Conservation (phyloP, 2,329 filamentous ascomycete species). For the Aspergillus thermomutatus region DNA sequence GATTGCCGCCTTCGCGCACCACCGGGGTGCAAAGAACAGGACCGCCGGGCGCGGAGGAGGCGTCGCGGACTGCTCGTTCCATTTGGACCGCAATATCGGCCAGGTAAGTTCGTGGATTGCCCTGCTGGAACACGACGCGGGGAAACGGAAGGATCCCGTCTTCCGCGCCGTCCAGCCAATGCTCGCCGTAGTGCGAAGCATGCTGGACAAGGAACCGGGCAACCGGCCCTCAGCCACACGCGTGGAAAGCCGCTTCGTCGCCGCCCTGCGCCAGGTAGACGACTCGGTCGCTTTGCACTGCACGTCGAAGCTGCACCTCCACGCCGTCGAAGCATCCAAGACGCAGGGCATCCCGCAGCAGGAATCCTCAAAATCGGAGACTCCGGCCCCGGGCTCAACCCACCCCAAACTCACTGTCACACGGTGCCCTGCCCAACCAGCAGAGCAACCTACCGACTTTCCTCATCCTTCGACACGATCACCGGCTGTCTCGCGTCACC, state of each 20-base stretch:
- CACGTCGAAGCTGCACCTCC: conserved; percentile 8
- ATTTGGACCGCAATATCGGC: conserved; percentile 49
- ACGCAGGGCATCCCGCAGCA: background rate
- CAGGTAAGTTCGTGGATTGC: conserved; percentile 58
- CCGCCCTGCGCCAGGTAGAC: conserved; percentile 8
- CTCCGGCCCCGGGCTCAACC: background rate
- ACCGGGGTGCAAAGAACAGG: conserved; percentile 53
- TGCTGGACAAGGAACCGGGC: conserved; percentile 34
- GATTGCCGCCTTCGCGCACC: conserved; percentile 53
- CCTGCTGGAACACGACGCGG: conserved; percentile 47
- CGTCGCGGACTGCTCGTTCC: conserved; percentile 56
- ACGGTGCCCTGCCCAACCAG: background rate
- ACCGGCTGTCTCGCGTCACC: background rate
- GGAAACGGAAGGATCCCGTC: conserved; percentile 38
- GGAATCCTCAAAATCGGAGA: background rate
- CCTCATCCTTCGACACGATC: background rate
- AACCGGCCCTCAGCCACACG: conserved; percentile 30
- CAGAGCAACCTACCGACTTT: background rate
- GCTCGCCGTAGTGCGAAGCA: conserved; percentile 35
- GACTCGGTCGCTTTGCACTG: conserved; percentile 11
- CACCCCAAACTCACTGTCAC: background rate
- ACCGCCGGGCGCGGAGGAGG: conserved; percentile 46
- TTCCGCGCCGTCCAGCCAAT: conserved; percentile 39
- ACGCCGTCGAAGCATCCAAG: background rate
- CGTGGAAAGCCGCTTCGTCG: conserved; percentile 23